phyloP scores from a whole-genome alignment of 1,284 basidiomycete genomes.

The Ganoderma lingzhi region DNA sequence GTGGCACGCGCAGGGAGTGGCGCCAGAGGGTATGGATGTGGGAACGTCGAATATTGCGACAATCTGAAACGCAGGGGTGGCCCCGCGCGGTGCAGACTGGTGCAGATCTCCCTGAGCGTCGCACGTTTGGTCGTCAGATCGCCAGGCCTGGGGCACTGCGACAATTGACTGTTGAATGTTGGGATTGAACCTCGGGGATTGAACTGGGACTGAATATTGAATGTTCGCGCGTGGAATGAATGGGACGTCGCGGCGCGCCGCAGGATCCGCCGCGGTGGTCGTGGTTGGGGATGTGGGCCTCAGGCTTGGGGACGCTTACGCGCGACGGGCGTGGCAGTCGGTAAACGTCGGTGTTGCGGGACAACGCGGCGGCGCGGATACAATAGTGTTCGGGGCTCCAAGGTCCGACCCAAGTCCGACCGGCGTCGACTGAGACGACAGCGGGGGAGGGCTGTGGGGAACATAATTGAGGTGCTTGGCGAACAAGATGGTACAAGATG shows the following conservation, averaged over 20 bases:
- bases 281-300: not conserved
- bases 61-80: conserved; percentile 16
- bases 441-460: not conserved
- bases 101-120: conserved; percentile 5
- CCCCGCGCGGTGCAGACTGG: not conserved
- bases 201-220: not conserved
- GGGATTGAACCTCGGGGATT: not conserved
- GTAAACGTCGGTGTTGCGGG: not conserved
- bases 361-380: not conserved
- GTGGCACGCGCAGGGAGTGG: not conserved
- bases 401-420: not conserved
- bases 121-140: conserved; percentile 8
- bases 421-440: not conserved
- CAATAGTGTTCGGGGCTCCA: not conserved
- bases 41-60: conserved; percentile 8
- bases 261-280: conserved; percentile 3
- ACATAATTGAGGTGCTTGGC: conserved; percentile 12
- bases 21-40: not conserved
- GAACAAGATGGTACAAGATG: not conserved
- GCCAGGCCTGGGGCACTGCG: not conserved
- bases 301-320: not conserved
- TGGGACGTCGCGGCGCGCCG: not conserved
- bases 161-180: not conserved
- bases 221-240: not conserved
- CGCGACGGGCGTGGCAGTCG: conserved; percentile 2